Evolutionary conservation across 768 basidiomycete genomes (phyloP).

Genomic region (Mrakia hoshinonis): DNA sequence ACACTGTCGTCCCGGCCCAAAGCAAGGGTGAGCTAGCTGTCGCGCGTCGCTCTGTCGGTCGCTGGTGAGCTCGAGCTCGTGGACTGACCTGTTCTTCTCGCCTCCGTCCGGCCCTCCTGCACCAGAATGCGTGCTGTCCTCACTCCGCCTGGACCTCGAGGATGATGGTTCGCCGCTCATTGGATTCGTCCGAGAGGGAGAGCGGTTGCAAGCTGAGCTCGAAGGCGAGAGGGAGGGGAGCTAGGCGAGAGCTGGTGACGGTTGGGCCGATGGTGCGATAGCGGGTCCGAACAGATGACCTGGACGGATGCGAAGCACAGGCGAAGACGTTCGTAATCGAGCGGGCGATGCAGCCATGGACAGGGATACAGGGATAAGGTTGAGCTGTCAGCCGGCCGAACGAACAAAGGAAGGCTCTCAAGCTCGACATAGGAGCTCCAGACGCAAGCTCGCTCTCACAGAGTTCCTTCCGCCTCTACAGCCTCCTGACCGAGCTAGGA

Average conservation of each 20-base stretch:
- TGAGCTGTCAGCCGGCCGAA: no score
- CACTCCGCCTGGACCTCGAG: neutral
- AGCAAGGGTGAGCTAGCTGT: neutral
- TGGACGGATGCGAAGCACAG: neutral
- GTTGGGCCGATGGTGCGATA: no score
- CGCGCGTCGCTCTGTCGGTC: neutral
- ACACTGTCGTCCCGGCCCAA: constrained; percentile 49
- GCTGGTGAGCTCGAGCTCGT: neutral
- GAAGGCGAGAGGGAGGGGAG: neutral
- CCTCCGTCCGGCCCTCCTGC: neutral
- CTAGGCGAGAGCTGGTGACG: neutral
- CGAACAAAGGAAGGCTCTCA: no score
- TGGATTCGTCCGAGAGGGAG: neutral
- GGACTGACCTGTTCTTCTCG: constrained; percentile 18
- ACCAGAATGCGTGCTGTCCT: neutral
- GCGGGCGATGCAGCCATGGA: no score
- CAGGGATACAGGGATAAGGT: no score
- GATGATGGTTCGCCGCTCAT: constrained; percentile 2
- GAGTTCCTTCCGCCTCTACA: no score
- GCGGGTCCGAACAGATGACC: neutral
- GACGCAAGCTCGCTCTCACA: no score
- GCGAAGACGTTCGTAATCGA: no score
- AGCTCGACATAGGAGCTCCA: no score
- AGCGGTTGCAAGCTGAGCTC: neutral
- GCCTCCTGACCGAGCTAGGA: no score